Base-by-base conservation (phyloP, 108 stramenopile genomes). In the Cylindrotheca fusiformis region DNA sequence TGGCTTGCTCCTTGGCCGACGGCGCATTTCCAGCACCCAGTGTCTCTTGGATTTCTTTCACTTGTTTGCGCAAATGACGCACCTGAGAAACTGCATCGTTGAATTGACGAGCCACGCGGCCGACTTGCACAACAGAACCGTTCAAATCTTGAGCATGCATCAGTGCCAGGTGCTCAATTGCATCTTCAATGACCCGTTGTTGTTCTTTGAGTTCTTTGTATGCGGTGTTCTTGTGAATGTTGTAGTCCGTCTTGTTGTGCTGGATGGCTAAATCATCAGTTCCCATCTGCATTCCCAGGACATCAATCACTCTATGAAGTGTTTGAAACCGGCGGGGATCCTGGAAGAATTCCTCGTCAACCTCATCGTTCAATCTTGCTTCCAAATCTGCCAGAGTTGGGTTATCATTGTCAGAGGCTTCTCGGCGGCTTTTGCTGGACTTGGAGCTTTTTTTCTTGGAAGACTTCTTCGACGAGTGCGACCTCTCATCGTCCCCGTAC, bases 331-430 rank as follows among this genome's bases (percentile, higher is more conserved):
- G 47, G 0, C 69, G 58, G 3, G 91, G 91, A 60, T 86, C 78
- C n/a, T 77, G 36, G 69, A 92, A 92, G 68, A 92, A 92, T 14
- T 92, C 87, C 23, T 82, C 70, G 52, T 92, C 91, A 56, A 92
- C 78, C 45, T 76, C 63, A 1, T 74, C 63, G 12, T 63, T 72
- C 22, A 92, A 63, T 3, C 76, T 77, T 17, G 52, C 27, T 64
- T 92, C 91, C 53, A 75, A 53, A 23, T 77, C 60, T 5, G 46
- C 33, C 32, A 79, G 51, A 36, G 78, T 74, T 0, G 74, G 47
- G 47, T 61, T 41, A 24, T 72, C 63, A n/a, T n/a, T n/a, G n/a
- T n/a, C n/a, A n/a, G n/a, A n/a, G 51, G 63, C 63, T 29, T 63
- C 70, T 2, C 14, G 6, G 36, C 6, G 10, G 36, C 36, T 6